phyloP scores from a whole-genome alignment of 2,329 filamentous ascomycete genomes.

The Penicillium sumatraense region DNA sequence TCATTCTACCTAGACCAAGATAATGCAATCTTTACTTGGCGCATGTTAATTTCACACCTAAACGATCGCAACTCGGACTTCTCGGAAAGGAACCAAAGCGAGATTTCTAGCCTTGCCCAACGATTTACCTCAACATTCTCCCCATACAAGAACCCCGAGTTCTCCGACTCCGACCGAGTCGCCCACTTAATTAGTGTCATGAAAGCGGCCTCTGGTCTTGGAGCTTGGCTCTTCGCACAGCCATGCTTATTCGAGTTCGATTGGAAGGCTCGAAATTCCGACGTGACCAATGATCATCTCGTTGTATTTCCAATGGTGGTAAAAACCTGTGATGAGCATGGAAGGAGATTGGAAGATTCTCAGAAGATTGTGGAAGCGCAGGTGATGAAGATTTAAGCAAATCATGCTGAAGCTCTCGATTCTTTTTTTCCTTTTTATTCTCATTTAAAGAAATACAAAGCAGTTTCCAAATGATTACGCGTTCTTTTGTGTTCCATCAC shows the following conservation, averaged over 20 bases:
- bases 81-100: background rate
- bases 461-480: background rate
- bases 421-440: background rate
- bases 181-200: slow-evolving; percentile 26
- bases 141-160: slow-evolving; percentile 21
- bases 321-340: slow-evolving; percentile 28
- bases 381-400: background rate
- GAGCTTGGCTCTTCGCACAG: slow-evolving; percentile 33
- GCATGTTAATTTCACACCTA: slow-evolving; percentile 33
- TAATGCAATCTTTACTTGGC: slow-evolving; percentile 31
- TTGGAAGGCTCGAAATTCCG: slow-evolving; percentile 6
- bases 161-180: slow-evolving; percentile 17
- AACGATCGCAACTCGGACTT: slow-evolving; percentile 3
- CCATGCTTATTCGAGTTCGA: slow-evolving; percentile 29
- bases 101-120: slow-evolving; percentile 10
- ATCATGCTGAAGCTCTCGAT: background rate
- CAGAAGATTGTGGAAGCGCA: slow-evolving; percentile 21
- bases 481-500: background rate
- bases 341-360: slow-evolving; percentile 12
- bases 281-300: background rate
- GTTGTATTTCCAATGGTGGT: slow-evolving; percentile 23
- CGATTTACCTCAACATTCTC: slow-evolving; percentile 26
- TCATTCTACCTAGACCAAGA: slow-evolving; percentile 9
- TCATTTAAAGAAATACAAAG: no score
- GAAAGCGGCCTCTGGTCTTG: slow-evolving; percentile 25